Conservation (phyloP, 2,329 filamentous ascomycete species). For the Calonectria henricotiae region DNA sequence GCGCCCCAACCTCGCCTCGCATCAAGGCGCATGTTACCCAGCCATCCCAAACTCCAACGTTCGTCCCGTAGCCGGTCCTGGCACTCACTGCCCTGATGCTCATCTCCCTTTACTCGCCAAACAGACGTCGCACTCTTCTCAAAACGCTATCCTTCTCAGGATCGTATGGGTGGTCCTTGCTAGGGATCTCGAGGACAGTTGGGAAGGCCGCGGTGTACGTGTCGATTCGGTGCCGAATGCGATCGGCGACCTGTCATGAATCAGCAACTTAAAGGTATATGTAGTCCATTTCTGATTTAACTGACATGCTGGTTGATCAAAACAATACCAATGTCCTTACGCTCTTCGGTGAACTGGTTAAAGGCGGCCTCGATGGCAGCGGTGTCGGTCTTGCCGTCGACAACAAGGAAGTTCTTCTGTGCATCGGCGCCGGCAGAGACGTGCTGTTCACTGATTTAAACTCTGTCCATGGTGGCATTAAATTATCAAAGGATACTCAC, state of each 20-base stretch:
- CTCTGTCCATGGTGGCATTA: background rate
- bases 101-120: constrained; percentile 73
- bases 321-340: constrained; percentile 97
- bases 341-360: constrained; percentile 87
- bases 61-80: constrained; percentile 25
- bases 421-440: constrained; percentile 90
- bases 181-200: constrained; percentile 96
- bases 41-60: constrained; percentile 1
- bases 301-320: constrained; percentile 97
- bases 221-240: constrained; percentile 92
- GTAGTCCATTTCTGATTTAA: constrained; percentile 35
- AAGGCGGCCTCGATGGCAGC: constrained; percentile 91
- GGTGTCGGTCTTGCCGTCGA: constrained; percentile 93
- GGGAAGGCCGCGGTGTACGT: constrained; percentile 95
- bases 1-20: constrained; percentile 15
- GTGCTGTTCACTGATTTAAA: constrained; percentile 72
- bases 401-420: constrained; percentile 98
- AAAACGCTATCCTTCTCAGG: constrained; percentile 99
- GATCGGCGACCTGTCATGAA: constrained; percentile 83
- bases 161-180: constrained; percentile 99
- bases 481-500: constrained; percentile 67
- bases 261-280: constrained; percentile 42
- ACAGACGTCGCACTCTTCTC: constrained; percentile 82
- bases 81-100: constrained; percentile 24
- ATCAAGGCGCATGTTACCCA: constrained; percentile 5